Percentiles rank a stretch among this genome's conserved stretches.
Conservation (phyloP, 306 rosid species). For the Albizia julibrissin region DNA sequence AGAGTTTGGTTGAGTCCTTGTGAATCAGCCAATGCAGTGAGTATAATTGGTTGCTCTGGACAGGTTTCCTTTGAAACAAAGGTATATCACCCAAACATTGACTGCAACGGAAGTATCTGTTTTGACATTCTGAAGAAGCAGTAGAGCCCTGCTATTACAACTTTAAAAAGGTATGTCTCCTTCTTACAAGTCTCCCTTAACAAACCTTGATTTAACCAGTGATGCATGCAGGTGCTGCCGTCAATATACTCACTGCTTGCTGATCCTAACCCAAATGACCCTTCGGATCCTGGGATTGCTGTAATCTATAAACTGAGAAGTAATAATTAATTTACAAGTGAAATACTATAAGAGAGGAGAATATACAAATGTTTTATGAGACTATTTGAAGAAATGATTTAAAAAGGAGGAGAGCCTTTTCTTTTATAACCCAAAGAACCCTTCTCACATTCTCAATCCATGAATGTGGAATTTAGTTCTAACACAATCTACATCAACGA, state of each 20-base stretch:
- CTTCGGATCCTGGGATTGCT: slow-evolving; percentile 74
- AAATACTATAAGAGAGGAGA: no score
- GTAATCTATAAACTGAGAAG: no score
- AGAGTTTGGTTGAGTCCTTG: no score
- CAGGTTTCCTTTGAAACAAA: slow-evolving; percentile 41
- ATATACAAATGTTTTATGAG: no score
- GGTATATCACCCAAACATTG: slow-evolving; percentile 48
- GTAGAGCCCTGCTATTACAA: slow-evolving; percentile 44
- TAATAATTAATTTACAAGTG: no score
- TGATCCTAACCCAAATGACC: slow-evolving; percentile 80
- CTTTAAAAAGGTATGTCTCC: slow-evolving; percentile 16
- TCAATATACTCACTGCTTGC: slow-evolving; percentile 78
- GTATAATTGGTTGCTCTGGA: neutral
- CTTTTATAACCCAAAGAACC: no score
- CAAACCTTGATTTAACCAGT: no score
- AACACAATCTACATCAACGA: slow-evolving; percentile 79
- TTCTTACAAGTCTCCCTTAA: neutral
- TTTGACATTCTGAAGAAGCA: slow-evolving; percentile 41
- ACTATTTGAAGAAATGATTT: no score
- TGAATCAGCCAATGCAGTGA: no score
- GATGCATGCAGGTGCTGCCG: slow-evolving; percentile 52
- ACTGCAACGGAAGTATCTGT: slow-evolving; percentile 49
- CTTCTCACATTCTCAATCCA: no score
- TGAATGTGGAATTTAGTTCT: no score
- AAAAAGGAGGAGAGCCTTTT: no score